Percentiles rank a stretch among this genome's conserved stretches.
Conservation (phyloP, 371 early-diverging fungal species). For the Mortierella sp. region DNA sequence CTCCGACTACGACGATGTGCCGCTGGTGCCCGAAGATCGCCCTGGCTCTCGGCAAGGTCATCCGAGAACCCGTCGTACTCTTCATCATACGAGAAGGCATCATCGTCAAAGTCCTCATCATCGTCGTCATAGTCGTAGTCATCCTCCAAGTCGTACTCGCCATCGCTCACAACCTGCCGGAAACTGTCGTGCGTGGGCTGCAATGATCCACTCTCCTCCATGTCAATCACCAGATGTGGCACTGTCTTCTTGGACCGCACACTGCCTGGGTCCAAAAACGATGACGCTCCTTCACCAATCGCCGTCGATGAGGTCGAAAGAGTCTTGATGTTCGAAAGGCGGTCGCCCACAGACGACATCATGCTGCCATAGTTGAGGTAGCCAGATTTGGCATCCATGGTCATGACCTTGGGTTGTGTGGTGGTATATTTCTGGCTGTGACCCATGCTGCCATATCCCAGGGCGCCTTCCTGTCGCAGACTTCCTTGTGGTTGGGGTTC, state of each 20-base stretch:
- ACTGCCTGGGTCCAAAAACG: not conserved
- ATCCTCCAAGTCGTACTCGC: conserved; percentile 37
- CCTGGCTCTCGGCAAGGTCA: conserved; percentile 10
- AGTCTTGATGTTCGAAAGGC: conserved; percentile 21
- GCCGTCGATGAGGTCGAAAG: conserved; percentile 32
- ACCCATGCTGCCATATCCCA: conserved; percentile 4
- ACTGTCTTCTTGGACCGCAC: conserved; percentile 1
- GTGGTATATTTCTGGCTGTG: conserved; percentile 26
- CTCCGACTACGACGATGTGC: conserved; percentile 5
- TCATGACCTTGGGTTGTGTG: conserved; percentile 32
- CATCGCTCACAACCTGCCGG: conserved; percentile 54
- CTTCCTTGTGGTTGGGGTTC: not conserved
- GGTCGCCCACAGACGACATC: conserved; percentile 15
- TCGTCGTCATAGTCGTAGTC: conserved; percentile 26
- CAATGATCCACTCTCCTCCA: not conserved
- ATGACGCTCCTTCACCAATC: conserved; percentile 20
- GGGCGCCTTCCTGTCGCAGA: not conserved
- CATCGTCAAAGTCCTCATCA: conserved; percentile 33
- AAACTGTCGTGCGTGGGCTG: conserved; percentile 29
- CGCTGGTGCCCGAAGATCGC: not conserved
- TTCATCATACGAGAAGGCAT: conserved; percentile 27
- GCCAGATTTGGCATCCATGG: conserved; percentile 26
- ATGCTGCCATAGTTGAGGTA: conserved; percentile 37
- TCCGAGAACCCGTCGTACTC: not conserved
- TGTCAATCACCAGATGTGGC: conserved; percentile 21